Percentiles rank a stretch among this genome's conserved stretches.
Evolutionary conservation across 148 eudicot species (phyloP).

Genomic region (Linanthus parryae): DNA sequence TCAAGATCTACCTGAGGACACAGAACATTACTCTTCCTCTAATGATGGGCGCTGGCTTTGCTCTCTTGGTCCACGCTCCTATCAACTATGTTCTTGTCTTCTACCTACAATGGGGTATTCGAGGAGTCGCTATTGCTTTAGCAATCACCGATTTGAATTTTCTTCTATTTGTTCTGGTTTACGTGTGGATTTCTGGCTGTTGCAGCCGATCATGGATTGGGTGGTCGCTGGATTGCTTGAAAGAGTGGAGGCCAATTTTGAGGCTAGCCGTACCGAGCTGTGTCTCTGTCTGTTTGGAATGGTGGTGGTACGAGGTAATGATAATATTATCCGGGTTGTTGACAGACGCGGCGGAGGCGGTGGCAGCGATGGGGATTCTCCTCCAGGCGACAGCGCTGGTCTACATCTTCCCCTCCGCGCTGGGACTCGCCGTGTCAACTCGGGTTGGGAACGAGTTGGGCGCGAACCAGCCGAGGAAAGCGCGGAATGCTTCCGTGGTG

Average conservation of each 20-base stretch:
- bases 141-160: constrained; percentile 76
- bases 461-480: constrained; percentile 88
- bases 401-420: constrained; percentile 93
- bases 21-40: constrained; percentile 81
- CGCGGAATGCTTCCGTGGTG: constrained; percentile 79
- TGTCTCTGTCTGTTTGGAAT: constrained; percentile 76
- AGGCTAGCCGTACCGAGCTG: constrained; percentile 78
- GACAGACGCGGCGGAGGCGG: constrained; percentile 55
- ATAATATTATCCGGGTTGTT: constrained; percentile 79
- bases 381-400: constrained; percentile 86
- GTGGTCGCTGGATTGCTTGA: constrained; percentile 25
- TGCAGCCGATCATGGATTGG: constrained; percentile 33
- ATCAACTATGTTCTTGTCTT: constrained; percentile 54
- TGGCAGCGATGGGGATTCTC: constrained; percentile 84
- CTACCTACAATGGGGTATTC: constrained; percentile 46
- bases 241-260: constrained; percentile 45
- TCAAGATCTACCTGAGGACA: constrained; percentile 76
- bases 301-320: constrained; percentile 99
- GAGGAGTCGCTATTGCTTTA: constrained; percentile 73
- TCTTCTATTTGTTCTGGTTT: constrained; percentile 61
- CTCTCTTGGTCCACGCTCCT: constrained; percentile 50
- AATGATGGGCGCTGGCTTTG: constrained; percentile 26
- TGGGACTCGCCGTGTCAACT: constrained; percentile 91
- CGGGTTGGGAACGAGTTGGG: constrained; percentile 97
- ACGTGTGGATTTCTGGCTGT: constrained; percentile 52